phyloP scores from a whole-genome alignment of 257 asterid genomes.

The Echium plantagineum region DNA sequence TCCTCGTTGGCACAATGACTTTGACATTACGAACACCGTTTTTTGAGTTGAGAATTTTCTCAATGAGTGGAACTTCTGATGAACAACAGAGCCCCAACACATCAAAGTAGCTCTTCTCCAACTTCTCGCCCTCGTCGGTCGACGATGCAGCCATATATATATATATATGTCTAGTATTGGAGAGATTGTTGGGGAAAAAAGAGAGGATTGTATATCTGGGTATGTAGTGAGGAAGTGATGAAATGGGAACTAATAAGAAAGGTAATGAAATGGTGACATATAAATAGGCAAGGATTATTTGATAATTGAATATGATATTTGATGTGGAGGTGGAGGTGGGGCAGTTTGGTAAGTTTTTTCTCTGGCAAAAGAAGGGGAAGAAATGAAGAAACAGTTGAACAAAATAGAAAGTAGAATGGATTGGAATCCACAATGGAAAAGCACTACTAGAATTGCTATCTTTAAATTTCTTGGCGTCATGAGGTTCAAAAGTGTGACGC shows the following conservation, averaged over 20 bases:
- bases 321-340: not conserved
- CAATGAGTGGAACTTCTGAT: conserved; percentile 45
- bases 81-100: conserved; percentile 75
- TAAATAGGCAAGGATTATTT: not conserved
- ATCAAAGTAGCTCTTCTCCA: conserved; percentile 74
- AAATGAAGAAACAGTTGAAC: not conserved
- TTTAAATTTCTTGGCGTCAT: not conserved
- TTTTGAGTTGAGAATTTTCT: conserved; percentile 42
- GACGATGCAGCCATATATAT: conserved; percentile 11
- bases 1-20: conserved; percentile 49
- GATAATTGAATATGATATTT: too few species aligned
- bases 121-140: conserved; percentile 16
- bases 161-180: too few species aligned
- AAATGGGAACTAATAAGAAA: not conserved
- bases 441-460: not conserved
- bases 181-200: too few species aligned
- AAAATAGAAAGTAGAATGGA: not conserved
- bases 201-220: not conserved
- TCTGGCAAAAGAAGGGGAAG: not conserved
- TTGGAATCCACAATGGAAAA: not conserved
- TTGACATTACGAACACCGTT: conserved; percentile 61
- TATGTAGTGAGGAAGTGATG: not conserved
- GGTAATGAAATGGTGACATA: not conserved
- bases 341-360: not conserved
- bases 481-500: not conserved